phyloP scores from a whole-genome alignment of 2,329 filamentous ascomycete genomes.

The Aspergillus ochraceoroseus region DNA sequence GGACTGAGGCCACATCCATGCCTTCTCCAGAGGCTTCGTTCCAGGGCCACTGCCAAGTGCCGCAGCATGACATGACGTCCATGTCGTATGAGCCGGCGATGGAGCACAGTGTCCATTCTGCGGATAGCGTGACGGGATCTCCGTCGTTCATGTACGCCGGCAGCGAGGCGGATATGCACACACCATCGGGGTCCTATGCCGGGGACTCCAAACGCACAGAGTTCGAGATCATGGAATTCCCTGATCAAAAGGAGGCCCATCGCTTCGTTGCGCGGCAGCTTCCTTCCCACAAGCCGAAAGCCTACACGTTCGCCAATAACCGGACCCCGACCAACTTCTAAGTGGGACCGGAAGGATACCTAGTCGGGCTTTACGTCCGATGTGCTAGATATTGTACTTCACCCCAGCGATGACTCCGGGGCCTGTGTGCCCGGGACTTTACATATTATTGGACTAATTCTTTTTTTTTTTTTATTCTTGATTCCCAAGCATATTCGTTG shows the following conservation, averaged over 20 bases:
- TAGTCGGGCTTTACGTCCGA: no score
- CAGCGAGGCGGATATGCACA: constrained; percentile 29
- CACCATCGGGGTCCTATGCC: constrained; percentile 21
- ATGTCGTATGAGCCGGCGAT: constrained; percentile 37
- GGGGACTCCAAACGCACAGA: constrained; percentile 36
- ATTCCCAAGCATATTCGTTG: constrained; percentile 18
- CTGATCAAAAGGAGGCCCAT: constrained; percentile 43
- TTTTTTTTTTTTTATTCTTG: constrained; percentile 10
- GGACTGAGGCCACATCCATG: constrained; percentile 39
- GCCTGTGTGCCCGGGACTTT: neutral
- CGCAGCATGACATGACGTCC: constrained; percentile 36
- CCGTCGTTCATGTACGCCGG: constrained; percentile 34
- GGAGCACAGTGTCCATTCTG: constrained; percentile 27
- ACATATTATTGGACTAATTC: neutral
- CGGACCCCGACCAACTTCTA: constrained; percentile 39
- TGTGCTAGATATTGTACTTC: no score
- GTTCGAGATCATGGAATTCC: constrained; percentile 45
- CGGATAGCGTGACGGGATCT: constrained; percentile 31
- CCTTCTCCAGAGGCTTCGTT: constrained; percentile 41
- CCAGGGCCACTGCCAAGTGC: constrained; percentile 31
- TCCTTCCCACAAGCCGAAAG: constrained; percentile 39
- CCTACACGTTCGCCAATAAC: constrained; percentile 43
- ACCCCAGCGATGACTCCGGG: no score
- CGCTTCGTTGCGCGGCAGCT: constrained; percentile 42
- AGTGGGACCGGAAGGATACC: no score